Evolutionary conservation across 345 rosid genomes (phyloP).

Genomic region (Salix caprea): DNA sequence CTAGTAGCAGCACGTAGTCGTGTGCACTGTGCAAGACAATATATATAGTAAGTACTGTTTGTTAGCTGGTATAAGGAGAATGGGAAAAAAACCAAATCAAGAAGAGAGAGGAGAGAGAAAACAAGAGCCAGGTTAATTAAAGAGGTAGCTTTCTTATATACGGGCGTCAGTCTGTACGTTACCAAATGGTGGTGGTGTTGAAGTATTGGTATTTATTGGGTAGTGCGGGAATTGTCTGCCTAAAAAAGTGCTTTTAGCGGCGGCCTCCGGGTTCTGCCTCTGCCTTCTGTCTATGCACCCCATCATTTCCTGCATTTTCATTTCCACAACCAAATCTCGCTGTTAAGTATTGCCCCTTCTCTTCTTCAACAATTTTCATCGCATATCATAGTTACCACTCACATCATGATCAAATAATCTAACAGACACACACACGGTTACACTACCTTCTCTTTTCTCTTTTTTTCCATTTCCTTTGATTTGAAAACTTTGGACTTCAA

Average conservation of each 20-base stretch:
- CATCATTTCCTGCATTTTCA: slow-evolving; percentile 19
- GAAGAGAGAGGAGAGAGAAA: slow-evolving; percentile 9
- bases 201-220: not conserved
- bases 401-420: not conserved
- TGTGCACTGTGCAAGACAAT: no score
- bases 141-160: not conserved
- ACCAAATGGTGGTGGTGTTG: not conserved
- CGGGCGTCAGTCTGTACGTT: not conserved
- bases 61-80: not conserved
- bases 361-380: not conserved
- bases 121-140: not conserved
- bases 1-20: not conserved
- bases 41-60: no score
- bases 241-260: slow-evolving; percentile 13
- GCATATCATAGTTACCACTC: no score
- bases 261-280: slow-evolving; percentile 17
- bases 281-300: slow-evolving; percentile 19
- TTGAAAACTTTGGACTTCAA: no score
- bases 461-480: not conserved
- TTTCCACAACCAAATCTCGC: not conserved
- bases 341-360: not conserved
- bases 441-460: no score
- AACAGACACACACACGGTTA: not conserved
- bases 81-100: not conserved
- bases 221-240: slow-evolving; percentile 15